Percentiles rank a stretch among this genome's conserved stretches.
phyloP scores from a whole-genome alignment of 768 basidiomycete species.

The Boletus rubroflammeus region DNA sequence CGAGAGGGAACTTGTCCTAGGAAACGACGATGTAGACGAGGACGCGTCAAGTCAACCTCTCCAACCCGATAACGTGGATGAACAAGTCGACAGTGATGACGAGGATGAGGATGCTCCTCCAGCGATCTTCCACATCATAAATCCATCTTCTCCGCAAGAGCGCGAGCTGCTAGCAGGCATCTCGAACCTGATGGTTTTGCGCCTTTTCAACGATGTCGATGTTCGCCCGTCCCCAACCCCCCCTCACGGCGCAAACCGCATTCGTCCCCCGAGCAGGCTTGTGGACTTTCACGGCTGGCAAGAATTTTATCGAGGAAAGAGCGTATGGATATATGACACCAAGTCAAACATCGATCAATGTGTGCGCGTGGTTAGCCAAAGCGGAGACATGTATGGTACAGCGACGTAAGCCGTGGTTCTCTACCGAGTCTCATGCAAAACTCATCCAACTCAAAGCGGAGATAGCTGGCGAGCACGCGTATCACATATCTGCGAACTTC shows the following conservation, averaged over 20 bases:
- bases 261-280: conserved; percentile 52
- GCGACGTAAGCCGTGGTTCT: conserved; percentile 56
- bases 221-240: conserved; percentile 51
- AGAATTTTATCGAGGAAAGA: conserved; percentile 66
- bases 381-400: conserved; percentile 67
- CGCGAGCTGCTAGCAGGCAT: conserved; percentile 42
- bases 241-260: conserved; percentile 43
- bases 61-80: conserved; percentile 19
- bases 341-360: conserved; percentile 64
- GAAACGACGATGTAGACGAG: conserved; percentile 24
- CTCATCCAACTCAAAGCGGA: conserved; percentile 44
- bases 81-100: conserved; percentile 20
- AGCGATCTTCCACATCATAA: conserved; percentile 51
- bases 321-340: conserved; percentile 73
- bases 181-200: conserved; percentile 64
- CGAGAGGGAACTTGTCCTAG: conserved; percentile 51
- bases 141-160: conserved; percentile 41
- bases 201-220: conserved; percentile 69
- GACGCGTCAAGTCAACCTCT: conserved; percentile 15
- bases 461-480: conserved; percentile 80
- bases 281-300: conserved; percentile 65
- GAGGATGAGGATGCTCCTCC: conserved; percentile 33
- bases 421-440: not conserved
- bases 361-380: conserved; percentile 60
- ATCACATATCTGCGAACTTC: conserved; percentile 68